Base-by-base conservation (phyloP, 805 yeast species). In the Tetrapisispora pingtungensis region DNA sequence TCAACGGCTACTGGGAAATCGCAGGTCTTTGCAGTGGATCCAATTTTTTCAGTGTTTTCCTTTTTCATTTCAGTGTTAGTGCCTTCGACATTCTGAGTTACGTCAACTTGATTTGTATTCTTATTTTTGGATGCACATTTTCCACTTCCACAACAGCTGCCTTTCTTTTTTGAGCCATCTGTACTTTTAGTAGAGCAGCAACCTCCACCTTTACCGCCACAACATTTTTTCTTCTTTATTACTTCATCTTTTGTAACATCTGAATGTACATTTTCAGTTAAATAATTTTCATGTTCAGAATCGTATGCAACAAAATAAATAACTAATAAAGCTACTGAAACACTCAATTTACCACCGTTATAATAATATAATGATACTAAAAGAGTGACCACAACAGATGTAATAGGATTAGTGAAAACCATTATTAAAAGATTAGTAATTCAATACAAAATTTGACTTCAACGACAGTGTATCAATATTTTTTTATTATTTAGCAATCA, bases 271-370 rank as follows among this genome's bases (percentile, higher is more conserved):
- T 19, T 37, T 7, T 33, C 36, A 26, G 24, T 27, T 10, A 40
- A 19, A n/a, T 35, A 37, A 30, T 45, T 41, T 8, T 40, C 46
- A 27, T 31, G 32, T 26, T 40, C 35, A 24, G 33, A 39, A 27
- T 15, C 35, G 41, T 46, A 54, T 39, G 51, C 44, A 27, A 63
- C 55, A 24, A 56, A 48, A 42, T 54, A 55, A 30, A 60, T 53
- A 3, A 61, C 43, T 7, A 58, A 50, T 1, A 57, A 36, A 1
- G 66, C 59, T 5, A 67, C 38, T 1, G 64, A 58, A 10, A 69
- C 44, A 15, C 70, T 55, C 3, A 57, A 13, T 48, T 73, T 59
- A 22, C 74, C 74, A 22, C 69, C 69, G 34, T 59, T 51, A 18
- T 55, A 49, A 34, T 52, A 38, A 44, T 55, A 57, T 8, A 45